phyloP scores from a whole-genome alignment of 2,329 filamentous ascomycete genomes.

The Dothidotthia symphoricarpi region DNA sequence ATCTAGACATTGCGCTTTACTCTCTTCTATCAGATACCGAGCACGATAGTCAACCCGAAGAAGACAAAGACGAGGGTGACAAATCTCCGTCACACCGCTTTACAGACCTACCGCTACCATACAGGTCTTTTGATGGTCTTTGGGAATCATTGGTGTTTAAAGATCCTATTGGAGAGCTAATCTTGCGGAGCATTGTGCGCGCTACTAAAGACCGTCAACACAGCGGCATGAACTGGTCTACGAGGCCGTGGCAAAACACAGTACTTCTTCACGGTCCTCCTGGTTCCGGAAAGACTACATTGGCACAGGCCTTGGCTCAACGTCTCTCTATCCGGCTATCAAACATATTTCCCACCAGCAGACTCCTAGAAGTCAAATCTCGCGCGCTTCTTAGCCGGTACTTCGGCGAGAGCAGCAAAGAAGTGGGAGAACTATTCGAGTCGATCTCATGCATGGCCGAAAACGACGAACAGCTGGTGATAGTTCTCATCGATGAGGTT shows the following conservation, averaged over 20 bases:
- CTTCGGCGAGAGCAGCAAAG: slow-evolving; percentile 50
- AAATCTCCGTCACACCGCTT: slow-evolving; percentile 2
- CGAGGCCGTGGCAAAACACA: slow-evolving; percentile 49
- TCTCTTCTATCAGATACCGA: slow-evolving; percentile 6
- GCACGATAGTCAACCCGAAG: not conserved
- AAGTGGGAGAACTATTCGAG: slow-evolving; percentile 46
- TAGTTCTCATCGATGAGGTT: slow-evolving; percentile 53
- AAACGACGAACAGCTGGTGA: slow-evolving; percentile 45
- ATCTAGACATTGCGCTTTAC: slow-evolving; percentile 14
- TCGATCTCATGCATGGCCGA: slow-evolving; percentile 38
- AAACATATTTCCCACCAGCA: slow-evolving; percentile 35
- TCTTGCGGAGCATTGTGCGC: slow-evolving; percentile 44
- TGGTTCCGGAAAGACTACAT: slow-evolving; percentile 46
- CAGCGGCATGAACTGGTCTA: slow-evolving; percentile 37
- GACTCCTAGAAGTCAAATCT: slow-evolving; percentile 49
- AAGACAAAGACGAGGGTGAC: slow-evolving; percentile 3
- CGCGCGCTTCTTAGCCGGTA: slow-evolving; percentile 49
- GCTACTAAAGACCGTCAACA: slow-evolving; percentile 36
- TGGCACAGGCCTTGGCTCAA: slow-evolving; percentile 52
- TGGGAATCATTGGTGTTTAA: slow-evolving; percentile 44
- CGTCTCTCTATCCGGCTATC: slow-evolving; percentile 50
- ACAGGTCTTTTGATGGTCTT: slow-evolving; percentile 11
- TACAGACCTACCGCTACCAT: slow-evolving; percentile 7
- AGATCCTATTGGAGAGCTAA: slow-evolving; percentile 41
- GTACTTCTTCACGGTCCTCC: slow-evolving; percentile 47